Base-by-base conservation (phyloP, 2,329 filamentous ascomycete genomes). In the Trichoderma sp. region DNA sequence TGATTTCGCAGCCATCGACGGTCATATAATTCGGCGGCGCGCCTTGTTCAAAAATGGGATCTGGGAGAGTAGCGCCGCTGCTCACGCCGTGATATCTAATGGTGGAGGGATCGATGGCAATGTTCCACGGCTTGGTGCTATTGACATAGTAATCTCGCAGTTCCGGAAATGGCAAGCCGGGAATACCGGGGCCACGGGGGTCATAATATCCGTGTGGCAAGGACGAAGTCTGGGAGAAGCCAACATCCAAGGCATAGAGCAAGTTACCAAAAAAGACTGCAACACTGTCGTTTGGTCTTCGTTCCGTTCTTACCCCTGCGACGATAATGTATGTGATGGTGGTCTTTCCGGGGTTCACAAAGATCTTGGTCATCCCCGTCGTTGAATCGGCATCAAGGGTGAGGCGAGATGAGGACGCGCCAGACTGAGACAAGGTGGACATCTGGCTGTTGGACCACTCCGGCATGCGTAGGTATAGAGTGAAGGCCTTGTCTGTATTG, bases 201-300 rank as follows among this genome's bases (percentile, higher is more conserved):
- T 72, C 56, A n/a, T 25, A 54, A 22, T 70, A 74, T 4, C 69
- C 61, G 58, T 74, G 73, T 1, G 73, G 73, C 19, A 70, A 69
- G 59, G 60, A 74, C 58, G 68, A 72, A 2, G 70, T 71, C n/a
- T 72, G 69, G 10, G 74, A 68, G 22, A 75, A 76, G 29, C 74
- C 74, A 5, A 83, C 75, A 6, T 80, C 76, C 10, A 81, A 72
- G 0, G 81, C 78, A 63, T 83, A 84, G 0, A 84, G 77, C 1
- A 84, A 72, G 1, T 80, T 73, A 1, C 82, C 82, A 48, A 79
- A 78, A 68, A 82, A 81, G 13, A 84, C 75, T 12, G 80, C 74
- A 5, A 82, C 76, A 1, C 80, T 80, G 59, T 80, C 73, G 67
- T 80, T 71, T 3, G 70, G 35, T 15, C 75, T 72, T 3, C 67